Conservation (phyloP, 495 filamentous ascomycete genomes). For the Hypomontagnella monticulosa region DNA sequence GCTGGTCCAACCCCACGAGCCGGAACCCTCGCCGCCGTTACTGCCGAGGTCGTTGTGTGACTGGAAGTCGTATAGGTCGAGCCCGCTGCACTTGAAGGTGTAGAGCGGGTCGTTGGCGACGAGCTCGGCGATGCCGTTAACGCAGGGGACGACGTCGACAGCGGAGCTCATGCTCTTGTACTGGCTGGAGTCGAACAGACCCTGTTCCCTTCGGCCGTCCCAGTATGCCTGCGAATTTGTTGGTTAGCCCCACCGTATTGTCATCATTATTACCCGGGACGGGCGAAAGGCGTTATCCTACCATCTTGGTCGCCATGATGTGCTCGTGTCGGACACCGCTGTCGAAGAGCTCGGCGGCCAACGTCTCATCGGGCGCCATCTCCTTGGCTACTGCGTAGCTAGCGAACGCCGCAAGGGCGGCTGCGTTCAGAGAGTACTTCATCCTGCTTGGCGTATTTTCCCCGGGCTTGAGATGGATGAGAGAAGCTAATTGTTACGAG, state of each 20-base stretch:
- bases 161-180: constrained; percentile 45
- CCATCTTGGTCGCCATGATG: constrained; percentile 58
- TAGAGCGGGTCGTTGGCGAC: constrained; percentile 55
- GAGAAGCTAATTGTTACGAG: not conserved
- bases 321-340: constrained; percentile 56
- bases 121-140: constrained; percentile 57
- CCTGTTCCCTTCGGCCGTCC: constrained; percentile 47
- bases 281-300: constrained; percentile 15
- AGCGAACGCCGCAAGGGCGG: constrained; percentile 48
- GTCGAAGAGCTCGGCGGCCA: constrained; percentile 53
- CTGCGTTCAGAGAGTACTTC: constrained; percentile 45
- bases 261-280: too few relatives aligned
- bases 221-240: constrained; percentile 45
- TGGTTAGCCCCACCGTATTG: not conserved
- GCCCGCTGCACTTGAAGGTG: constrained; percentile 62
- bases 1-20: constrained; percentile 66
- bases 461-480: constrained; percentile 4
- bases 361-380: constrained; percentile 44
- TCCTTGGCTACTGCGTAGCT: constrained; percentile 49
- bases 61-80: constrained; percentile 66
- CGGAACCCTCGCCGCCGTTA: constrained; percentile 50
- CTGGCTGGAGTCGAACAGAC: constrained; percentile 51
- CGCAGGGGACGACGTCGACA: constrained; percentile 50
- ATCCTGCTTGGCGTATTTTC: constrained; percentile 35
- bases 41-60: constrained; percentile 62